Evolutionary conservation across 305 asterid species (phyloP).

Genomic region (Rubia occidens): DNA sequence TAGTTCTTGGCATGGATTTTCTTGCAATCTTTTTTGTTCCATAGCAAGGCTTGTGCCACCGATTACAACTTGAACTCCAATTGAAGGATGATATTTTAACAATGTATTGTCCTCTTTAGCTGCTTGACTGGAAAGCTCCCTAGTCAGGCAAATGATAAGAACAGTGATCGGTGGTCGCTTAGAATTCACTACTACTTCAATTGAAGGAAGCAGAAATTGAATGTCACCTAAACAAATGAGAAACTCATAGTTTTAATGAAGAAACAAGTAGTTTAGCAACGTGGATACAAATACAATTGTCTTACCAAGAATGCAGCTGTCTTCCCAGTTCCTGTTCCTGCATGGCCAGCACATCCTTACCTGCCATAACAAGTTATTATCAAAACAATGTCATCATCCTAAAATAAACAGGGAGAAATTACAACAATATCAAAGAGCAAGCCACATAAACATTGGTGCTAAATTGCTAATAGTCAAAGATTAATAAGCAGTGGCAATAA

Average conservation of each 20-base stretch:
- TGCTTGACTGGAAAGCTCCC: conserved; percentile 95
- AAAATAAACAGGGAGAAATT: neutral
- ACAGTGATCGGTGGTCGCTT: conserved; percentile 67
- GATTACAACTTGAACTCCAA: conserved; percentile 93
- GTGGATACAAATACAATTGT: conserved; percentile 2
- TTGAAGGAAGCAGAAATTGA: conserved; percentile 80
- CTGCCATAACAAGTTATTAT: conserved; percentile 35
- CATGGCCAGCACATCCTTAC: conserved; percentile 98
- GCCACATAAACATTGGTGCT: neutral
- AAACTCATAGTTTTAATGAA: neutral
- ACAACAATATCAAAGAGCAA: neutral
- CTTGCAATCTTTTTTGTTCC: conserved; percentile 89
- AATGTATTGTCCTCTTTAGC: conserved; percentile 78
- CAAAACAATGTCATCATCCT: neutral
- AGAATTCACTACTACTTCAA: conserved; percentile 64
- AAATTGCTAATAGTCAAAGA: neutral
- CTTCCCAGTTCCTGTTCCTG: conserved; percentile 95
- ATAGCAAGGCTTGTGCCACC: conserved; percentile 87
- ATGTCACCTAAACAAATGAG: neutral
- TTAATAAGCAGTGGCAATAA: neutral
- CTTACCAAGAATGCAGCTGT: conserved; percentile 92
- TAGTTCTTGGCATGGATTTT: conserved; percentile 81
- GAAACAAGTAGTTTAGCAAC: neutral
- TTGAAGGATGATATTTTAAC: conserved; percentile 85
- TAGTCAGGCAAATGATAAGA: conserved; percentile 86